Base-by-base conservation (phyloP, 495 filamentous ascomycete genomes). In the Lasiosphaeria miniovina region DNA sequence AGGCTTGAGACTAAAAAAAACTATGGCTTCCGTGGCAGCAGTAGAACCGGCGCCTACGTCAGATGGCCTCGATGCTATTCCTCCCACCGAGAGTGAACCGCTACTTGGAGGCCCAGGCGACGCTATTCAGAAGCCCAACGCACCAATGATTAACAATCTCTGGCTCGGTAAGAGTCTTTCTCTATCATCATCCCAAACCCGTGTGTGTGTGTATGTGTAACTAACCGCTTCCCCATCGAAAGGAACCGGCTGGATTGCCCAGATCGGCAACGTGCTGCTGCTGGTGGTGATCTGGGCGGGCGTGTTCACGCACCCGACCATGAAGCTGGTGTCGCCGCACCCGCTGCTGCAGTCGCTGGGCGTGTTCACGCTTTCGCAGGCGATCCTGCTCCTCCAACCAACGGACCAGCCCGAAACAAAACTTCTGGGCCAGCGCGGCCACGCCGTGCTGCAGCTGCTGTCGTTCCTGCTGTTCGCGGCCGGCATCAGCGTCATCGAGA, bases 341-440 rank as follows among this genome's bases (percentile, higher is more conserved):
- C 93, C 93, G 71, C 84, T 96, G 49, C 84, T 95, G 57, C 93
- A 93, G 67, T 87, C 86, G 33, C 71, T 88, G 54, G 91, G 84
- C 33, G 67, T 93, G 32, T 78, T 95, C 57, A 75, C 91, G 43
- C 78, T 90, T 58, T 82, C 88, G 49, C 87, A 96, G 77, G 86
- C 85, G 24, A 86, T 91, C 66, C 86, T 98, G 40, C 75, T 96
- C 68, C 83, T 97, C 36, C 93, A 98, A 70, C 93, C 93, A 3
- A 97, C 93, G 7, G 80, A 89, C 60, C 90, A 88, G 0, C 75
- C 86, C 3, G 65, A 73, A 10, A 87, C 95, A 66, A 98, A 96
- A 68, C 75, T 76, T 14, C 66, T 79, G 15, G 93, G 91, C 34
- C 88, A 89, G 33, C 80, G 82, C 63, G 72, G 80, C 45, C 93